Conservation (phyloP, 1,284 basidiomycete species). For the Taiwanofungus camphoratus region DNA sequence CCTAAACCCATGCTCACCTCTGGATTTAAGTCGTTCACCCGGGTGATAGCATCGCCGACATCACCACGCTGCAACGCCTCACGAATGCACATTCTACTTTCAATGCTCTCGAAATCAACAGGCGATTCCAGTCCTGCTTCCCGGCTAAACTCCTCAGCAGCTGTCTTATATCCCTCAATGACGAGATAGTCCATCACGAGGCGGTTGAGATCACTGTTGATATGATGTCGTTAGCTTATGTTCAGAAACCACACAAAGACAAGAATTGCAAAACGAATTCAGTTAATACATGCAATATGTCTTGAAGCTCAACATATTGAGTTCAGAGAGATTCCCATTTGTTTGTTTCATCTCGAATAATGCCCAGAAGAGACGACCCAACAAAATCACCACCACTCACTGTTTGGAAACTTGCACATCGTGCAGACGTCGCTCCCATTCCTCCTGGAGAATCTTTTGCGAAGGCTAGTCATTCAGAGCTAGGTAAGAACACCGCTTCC, state of each 20-base stretch:
- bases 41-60: slow-evolving; percentile 88
- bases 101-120: slow-evolving; percentile 88
- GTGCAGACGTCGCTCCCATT: slow-evolving; percentile 71
- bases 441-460: slow-evolving; percentile 60
- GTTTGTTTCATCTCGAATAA: slow-evolving; percentile 47
- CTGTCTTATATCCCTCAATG: slow-evolving; percentile 94
- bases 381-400: slow-evolving; percentile 45
- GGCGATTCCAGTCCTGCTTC: slow-evolving; percentile 77
- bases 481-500: slow-evolving; percentile 6
- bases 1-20: slow-evolving; percentile 64
- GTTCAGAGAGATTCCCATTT: slow-evolving; percentile 90
- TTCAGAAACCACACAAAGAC: slow-evolving; percentile 22
- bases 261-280: slow-evolving; percentile 30
- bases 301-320: slow-evolving; percentile 51
- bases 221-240: slow-evolving; percentile 28
- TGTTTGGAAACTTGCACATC: slow-evolving; percentile 72
- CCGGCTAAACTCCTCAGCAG: slow-evolving; percentile 89
- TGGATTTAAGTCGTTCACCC: slow-evolving; percentile 93
- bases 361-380: slow-evolving; percentile 9
- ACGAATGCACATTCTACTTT: slow-evolving; percentile 90
- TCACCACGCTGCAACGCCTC: slow-evolving; percentile 92
- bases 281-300: slow-evolving; percentile 78
- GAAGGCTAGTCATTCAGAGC: slow-evolving; percentile 26
- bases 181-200: slow-evolving; percentile 99
- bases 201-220: slow-evolving; percentile 80